A percentile compares a stretch with the other conserved stretches of the same genome.
phyloP scores from a whole-genome alignment of 371 early-diverging fungal species.

The Mucor saturninus region DNA sequence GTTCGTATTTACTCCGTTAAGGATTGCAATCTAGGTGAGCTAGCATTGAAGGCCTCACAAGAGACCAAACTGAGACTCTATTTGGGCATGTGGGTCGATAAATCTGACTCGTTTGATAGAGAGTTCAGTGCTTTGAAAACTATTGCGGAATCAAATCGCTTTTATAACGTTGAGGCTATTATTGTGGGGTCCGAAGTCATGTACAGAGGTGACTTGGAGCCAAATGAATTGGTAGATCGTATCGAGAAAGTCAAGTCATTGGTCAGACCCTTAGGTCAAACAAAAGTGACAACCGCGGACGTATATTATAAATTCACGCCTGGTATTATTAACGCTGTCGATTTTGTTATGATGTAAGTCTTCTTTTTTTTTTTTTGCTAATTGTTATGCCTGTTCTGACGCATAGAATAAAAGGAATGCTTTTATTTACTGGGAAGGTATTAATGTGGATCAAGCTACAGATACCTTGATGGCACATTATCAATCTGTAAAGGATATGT shows the following conservation, averaged over 20 bases:
- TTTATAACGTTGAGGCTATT: slow-evolving; percentile 50
- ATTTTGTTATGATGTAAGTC: slow-evolving; percentile 61
- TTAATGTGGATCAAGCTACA: slow-evolving; percentile 47
- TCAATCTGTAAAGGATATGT: slow-evolving; percentile 34
- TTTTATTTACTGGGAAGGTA: slow-evolving; percentile 70
- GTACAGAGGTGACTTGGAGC: slow-evolving; percentile 56
- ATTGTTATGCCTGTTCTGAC: not conserved
- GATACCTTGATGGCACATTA: slow-evolving; percentile 51
- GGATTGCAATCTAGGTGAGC: slow-evolving; percentile 62
- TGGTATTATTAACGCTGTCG: slow-evolving; percentile 50
- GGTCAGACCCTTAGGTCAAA: slow-evolving; percentile 29
- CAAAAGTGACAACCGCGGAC: slow-evolving; percentile 59
- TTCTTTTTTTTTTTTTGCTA: not conserved
- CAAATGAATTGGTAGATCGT: slow-evolving; percentile 34
- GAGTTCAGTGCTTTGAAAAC: slow-evolving; percentile 50
- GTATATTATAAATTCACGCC: slow-evolving; percentile 55
- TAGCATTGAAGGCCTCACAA: slow-evolving; percentile 61
- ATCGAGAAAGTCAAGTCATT: slow-evolving; percentile 40
- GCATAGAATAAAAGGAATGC: slow-evolving; percentile 44
- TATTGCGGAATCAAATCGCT: slow-evolving; percentile 20
- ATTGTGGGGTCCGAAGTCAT: slow-evolving; percentile 67
- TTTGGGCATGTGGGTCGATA: slow-evolving; percentile 66
- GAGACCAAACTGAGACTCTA: slow-evolving; percentile 51
- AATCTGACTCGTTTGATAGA: slow-evolving; percentile 48
- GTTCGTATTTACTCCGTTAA: slow-evolving; percentile 58